phyloP scores from a whole-genome alignment of 495 filamentous ascomycete species.

The Annulohypoxylon stygium region DNA sequence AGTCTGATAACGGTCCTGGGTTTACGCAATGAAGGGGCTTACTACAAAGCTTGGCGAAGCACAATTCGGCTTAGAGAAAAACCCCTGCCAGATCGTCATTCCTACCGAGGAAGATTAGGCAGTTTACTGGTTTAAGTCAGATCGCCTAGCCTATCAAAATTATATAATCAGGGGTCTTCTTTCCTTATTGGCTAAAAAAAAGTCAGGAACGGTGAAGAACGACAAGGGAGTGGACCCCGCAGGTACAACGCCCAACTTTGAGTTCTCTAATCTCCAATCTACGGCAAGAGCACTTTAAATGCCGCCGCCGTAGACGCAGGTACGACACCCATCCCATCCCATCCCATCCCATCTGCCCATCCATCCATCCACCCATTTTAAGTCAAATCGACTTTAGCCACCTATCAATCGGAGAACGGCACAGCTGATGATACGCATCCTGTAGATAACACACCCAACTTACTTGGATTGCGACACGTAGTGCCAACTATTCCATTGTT shows the following conservation, averaged over 20 bases:
- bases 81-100: constrained; percentile 45
- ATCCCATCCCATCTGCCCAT: not conserved
- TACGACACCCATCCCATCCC: constrained; percentile 6
- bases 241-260: constrained; percentile 16
- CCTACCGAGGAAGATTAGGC: constrained; percentile 36
- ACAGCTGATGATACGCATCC: constrained; percentile 10
- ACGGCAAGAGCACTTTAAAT: not conserved
- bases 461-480: not conserved
- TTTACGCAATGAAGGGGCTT: constrained; percentile 20
- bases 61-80: constrained; percentile 16
- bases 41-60: constrained; percentile 28
- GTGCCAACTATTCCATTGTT: not conserved
- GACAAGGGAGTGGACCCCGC: constrained; percentile 34
- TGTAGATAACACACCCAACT: not conserved
- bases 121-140: constrained; percentile 25
- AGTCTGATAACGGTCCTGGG: not conserved
- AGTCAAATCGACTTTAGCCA: not conserved
- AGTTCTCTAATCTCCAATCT: constrained; percentile 28
- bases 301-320: constrained; percentile 11
- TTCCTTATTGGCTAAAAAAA: constrained; percentile 34
- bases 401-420: constrained; percentile 14
- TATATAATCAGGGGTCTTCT: constrained; percentile 36
- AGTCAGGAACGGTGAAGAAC: constrained; percentile 37
- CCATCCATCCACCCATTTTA: not conserved
- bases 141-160: constrained; percentile 20